Percentiles rank a stretch among this genome's conserved stretches.
Evolutionary conservation across 495 filamentous ascomycete species (phyloP).

Genomic region (Schizothecium vesticola): DNA sequence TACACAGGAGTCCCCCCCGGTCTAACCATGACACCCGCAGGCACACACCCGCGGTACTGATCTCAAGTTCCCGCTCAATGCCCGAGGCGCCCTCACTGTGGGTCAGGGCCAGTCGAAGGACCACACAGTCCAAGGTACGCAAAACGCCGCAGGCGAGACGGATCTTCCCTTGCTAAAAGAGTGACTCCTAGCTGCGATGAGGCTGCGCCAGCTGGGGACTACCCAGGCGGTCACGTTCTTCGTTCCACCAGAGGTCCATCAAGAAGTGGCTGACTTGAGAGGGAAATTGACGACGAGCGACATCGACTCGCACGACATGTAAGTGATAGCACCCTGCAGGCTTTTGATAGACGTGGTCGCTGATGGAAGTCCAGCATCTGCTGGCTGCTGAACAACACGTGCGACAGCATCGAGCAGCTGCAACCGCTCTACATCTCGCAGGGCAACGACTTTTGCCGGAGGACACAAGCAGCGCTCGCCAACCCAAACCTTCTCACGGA

Average conservation of each 20-base stretch:
- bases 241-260: slow-evolving; percentile 39
- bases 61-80: slow-evolving; percentile 37
- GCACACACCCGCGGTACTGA: slow-evolving; percentile 50
- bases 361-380: slow-evolving; percentile 20
- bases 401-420: slow-evolving; percentile 48
- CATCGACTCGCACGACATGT: slow-evolving; percentile 41
- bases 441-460: slow-evolving; percentile 51
- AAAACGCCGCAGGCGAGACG: too few relatives aligned
- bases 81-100: slow-evolving; percentile 45
- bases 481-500: slow-evolving; percentile 19
- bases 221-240: slow-evolving; percentile 37
- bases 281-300: slow-evolving; percentile 14
- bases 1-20: too few relatives aligned
- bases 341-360: not conserved
- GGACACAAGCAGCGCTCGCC: slow-evolving; percentile 27
- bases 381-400: slow-evolving; percentile 61
- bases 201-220: slow-evolving; percentile 34
- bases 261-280: slow-evolving; percentile 39
- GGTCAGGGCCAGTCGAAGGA: slow-evolving; percentile 47
- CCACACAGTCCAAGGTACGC: slow-evolving; percentile 36
- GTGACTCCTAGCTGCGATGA: slow-evolving; percentile 34
- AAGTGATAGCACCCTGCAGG: not conserved
- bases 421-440: slow-evolving; percentile 53
- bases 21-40: not conserved
- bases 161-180: not conserved